phyloP scores from a whole-genome alignment of 1,139 yeast species.

The Pichia sp. region DNA sequence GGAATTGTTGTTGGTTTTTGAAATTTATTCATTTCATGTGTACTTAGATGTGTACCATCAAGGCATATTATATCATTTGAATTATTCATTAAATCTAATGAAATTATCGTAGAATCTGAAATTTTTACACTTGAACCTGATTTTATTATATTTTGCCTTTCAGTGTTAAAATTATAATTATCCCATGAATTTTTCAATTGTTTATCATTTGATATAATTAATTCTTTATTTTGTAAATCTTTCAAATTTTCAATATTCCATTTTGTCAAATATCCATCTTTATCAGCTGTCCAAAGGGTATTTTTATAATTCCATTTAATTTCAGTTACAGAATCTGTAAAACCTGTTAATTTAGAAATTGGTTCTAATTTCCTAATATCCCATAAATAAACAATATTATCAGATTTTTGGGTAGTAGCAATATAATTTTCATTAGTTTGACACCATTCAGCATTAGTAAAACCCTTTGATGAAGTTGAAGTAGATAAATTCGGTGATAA shows the following conservation, averaged over 20 bases:
- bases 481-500: neutral
- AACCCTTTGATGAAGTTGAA: slow-evolving; percentile 20
- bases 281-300: slow-evolving; percentile 55
- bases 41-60: slow-evolving; percentile 12
- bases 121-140: slow-evolving; percentile 7
- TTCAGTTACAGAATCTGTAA: slow-evolving; percentile 47
- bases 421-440: slow-evolving; percentile 52
- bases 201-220: neutral
- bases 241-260: slow-evolving; percentile 48
- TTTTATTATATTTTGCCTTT: neutral
- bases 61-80: slow-evolving; percentile 11
- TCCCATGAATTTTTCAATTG: neutral
- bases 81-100: slow-evolving; percentile 4
- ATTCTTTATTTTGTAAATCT: neutral
- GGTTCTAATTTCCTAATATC: slow-evolving; percentile 61
- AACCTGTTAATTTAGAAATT: slow-evolving; percentile 51
- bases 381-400: slow-evolving; percentile 62
- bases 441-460: slow-evolving; percentile 57
- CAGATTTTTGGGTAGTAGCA: slow-evolving; percentile 51
- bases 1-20: neutral
- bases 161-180: neutral
- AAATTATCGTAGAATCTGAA: slow-evolving; percentile 10
- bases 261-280: slow-evolving; percentile 66
- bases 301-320: slow-evolving; percentile 47
- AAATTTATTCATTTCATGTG: slow-evolving; percentile 4